Evolutionary conservation across 371 early-diverging fungal genomes (phyloP).

Genomic region (Circinella umbellata): DNA sequence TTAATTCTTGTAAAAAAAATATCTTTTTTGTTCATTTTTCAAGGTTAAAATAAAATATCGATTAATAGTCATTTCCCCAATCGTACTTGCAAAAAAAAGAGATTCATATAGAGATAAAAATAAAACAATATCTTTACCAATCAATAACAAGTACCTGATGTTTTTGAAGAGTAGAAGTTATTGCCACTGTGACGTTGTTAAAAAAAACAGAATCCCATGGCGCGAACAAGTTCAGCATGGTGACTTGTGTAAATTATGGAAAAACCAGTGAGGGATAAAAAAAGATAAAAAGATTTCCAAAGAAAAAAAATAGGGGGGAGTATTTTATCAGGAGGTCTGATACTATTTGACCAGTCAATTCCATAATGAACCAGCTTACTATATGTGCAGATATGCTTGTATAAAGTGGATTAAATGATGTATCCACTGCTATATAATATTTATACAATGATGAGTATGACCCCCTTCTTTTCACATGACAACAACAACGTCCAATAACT

Average conservation of each 20-base stretch:
- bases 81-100: not conserved
- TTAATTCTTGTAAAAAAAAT: constrained; percentile 67
- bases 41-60: constrained; percentile 37
- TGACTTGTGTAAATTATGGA: constrained; percentile 37
- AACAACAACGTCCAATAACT: no score
- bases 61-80: not conserved
- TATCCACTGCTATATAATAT: constrained; percentile 55
- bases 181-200: constrained; percentile 76
- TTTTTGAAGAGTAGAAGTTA: constrained; percentile 50
- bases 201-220: constrained; percentile 75
- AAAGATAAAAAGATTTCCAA: no score
- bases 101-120: no score
- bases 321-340: constrained; percentile 63
- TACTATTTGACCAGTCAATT: constrained; percentile 58
- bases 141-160: constrained; percentile 66
- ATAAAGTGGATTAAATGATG: constrained; percentile 61
- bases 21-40: constrained; percentile 73
- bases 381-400: constrained; percentile 58
- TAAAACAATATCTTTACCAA: constrained; percentile 35
- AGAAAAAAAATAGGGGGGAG: no score
- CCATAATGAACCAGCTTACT: constrained; percentile 64
- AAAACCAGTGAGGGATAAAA: no score
- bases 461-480: no score
- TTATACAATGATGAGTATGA: no score
- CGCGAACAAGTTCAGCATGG: constrained; percentile 69